Base-by-base conservation (phyloP, 208 protist species). In the Leishmania arabica region DNA sequence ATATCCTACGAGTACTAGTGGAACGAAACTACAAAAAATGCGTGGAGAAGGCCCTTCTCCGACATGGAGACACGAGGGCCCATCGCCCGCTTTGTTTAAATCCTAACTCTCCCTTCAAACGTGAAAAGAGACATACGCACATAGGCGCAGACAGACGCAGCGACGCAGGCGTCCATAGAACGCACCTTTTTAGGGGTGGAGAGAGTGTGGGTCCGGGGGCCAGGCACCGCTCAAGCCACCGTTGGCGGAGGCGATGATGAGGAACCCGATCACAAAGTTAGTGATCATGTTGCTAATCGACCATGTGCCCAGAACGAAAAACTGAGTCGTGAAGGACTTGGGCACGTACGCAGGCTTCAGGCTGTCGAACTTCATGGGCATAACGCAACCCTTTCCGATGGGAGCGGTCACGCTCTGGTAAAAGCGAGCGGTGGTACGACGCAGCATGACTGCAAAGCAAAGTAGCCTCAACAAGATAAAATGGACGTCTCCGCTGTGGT, bases 141-240 rank as follows among this genome's bases (percentile, higher is more conserved):
- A 49, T 21, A 49, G 21, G 34, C 45, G 69, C 69, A 53, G 13
- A 45, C 54, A 51, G 21, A 51, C 74, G 65, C 34, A 60, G 9
- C 4, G 9, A 64, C 72, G 7, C 13, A 62, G 40, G 60, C 40
- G 31, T 71, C 31, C 53, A 75, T 66, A 37, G 13, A 37, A 37
- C 0, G 0, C 53, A 24, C 6, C 49, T 51, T 19, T 31, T 87
- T 90, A 96, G 51, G 90, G 91, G 81, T 96, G 93, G 42, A 96
- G 91, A 24, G 91, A 88, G 79, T 96, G 93, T 69, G 93, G 93
- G 75, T 96, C 93, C 69, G 93, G 93, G 49, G 93, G 93, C 90
- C 90, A 94, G 64, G 90, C 91, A 64, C 93, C 93, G 75, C 90
- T 91, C 66, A 96, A 85, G 75, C 91, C 93, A 70, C 93, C 93